Evolutionary conservation across 2,329 filamentous ascomycete species (phyloP).

Genomic region (Aspergillus aculeatus): DNA sequence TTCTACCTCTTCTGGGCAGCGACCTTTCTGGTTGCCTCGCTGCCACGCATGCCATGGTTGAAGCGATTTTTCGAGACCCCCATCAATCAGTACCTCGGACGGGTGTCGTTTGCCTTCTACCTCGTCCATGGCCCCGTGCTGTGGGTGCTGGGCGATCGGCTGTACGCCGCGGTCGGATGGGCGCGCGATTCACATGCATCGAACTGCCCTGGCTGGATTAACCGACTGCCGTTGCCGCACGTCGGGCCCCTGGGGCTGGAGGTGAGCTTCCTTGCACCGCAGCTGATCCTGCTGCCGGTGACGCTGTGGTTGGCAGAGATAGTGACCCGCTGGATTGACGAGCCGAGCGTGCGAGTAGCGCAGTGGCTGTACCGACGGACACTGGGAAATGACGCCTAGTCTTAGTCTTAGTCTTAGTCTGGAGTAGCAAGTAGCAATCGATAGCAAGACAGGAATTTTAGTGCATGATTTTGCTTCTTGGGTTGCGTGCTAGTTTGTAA

Average conservation of each 20-base stretch:
- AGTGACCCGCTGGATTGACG: slow-evolving; percentile 57
- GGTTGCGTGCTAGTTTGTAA: too few relatives aligned
- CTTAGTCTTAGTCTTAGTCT: not conserved
- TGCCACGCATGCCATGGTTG: slow-evolving; percentile 59
- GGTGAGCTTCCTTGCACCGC: slow-evolving; percentile 58
- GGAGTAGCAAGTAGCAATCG: not conserved
- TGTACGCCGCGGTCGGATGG: slow-evolving; percentile 64
- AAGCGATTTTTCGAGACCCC: slow-evolving; percentile 58
- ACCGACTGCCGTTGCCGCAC: slow-evolving; percentile 55
- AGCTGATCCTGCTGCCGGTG: slow-evolving; percentile 60
- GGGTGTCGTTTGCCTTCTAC: slow-evolving; percentile 63
- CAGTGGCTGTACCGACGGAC: slow-evolving; percentile 57
- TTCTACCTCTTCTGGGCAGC: slow-evolving; percentile 66
- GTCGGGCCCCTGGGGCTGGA: slow-evolving; percentile 62
- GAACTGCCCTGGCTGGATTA: slow-evolving; percentile 57
- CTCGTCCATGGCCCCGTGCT: slow-evolving; percentile 64
- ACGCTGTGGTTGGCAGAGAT: slow-evolving; percentile 61
- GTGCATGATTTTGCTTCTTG: too few relatives aligned
- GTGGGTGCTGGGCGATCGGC: slow-evolving; percentile 58
- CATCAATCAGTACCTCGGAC: slow-evolving; percentile 62
- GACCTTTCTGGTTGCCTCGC: slow-evolving; percentile 54
- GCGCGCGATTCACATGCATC: slow-evolving; percentile 48
- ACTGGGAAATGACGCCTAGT: slow-evolving; percentile 1
- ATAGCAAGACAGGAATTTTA: too few relatives aligned
- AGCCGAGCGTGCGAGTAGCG: slow-evolving; percentile 59